Evolutionary conservation across 768 basidiomycete species (phyloP).

Genomic region (Podaxis rugospora): DNA sequence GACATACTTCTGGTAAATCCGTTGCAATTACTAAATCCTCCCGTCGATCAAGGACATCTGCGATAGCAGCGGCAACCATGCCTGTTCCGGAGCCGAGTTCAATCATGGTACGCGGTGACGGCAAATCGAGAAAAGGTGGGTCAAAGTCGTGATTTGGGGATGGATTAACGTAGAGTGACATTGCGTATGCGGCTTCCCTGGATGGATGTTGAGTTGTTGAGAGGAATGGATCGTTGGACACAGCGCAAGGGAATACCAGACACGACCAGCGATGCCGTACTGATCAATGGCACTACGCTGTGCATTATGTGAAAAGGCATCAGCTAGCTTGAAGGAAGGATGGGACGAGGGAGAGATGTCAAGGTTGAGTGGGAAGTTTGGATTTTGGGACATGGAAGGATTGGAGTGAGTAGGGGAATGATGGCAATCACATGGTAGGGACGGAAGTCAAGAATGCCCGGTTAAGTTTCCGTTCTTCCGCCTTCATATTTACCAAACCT

Average conservation of each 20-base stretch:
- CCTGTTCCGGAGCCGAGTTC: slow-evolving; percentile 84
- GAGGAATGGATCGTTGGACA: neutral
- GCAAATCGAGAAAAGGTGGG: slow-evolving; percentile 39
- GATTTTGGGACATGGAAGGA: neutral
- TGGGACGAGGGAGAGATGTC: slow-evolving; percentile 21
- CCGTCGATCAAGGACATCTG: slow-evolving; percentile 27
- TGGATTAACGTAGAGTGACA: slow-evolving; percentile 50
- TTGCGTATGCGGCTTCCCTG: slow-evolving; percentile 73
- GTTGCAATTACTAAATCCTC: slow-evolving; percentile 55
- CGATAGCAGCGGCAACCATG: slow-evolving; percentile 45
- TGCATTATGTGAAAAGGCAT: slow-evolving; percentile 27
- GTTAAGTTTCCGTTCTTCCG: slow-evolving; percentile 19
- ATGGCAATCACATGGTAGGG: slow-evolving; percentile 15
- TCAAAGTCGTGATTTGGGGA: slow-evolving; percentile 41
- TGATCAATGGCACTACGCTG: slow-evolving; percentile 59
- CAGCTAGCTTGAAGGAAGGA: slow-evolving; percentile 12
- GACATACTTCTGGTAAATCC: slow-evolving; percentile 70
- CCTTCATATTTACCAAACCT: slow-evolving; percentile 16
- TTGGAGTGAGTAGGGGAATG: neutral
- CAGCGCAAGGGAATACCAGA: slow-evolving; percentile 52
- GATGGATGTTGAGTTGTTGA: slow-evolving; percentile 7
- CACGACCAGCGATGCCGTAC: slow-evolving; percentile 82
- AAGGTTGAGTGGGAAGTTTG: slow-evolving; percentile 14
- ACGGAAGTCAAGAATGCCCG: slow-evolving; percentile 8
- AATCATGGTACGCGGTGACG: slow-evolving; percentile 37